Base-by-base conservation (phyloP, 2,329 filamentous ascomycete species). In the Lecanicillium sp. region DNA sequence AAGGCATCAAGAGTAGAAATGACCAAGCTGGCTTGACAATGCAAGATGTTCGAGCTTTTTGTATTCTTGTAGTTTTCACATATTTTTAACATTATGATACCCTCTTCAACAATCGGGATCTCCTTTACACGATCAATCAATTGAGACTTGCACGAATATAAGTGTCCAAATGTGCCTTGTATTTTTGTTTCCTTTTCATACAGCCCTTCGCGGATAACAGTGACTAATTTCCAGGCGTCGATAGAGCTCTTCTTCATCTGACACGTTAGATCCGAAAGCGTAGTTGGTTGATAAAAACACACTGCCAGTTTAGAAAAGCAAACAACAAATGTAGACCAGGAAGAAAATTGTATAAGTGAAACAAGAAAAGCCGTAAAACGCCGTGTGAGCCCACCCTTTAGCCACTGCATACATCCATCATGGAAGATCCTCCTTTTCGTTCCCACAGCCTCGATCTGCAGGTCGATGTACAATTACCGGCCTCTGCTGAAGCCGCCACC, bases 401-500 rank as follows among this genome's bases (percentile, higher is more conserved):
- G 20, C 30, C 40, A 37, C 43, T 33, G 35, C 35, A 20, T 36
- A 47, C 36, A 43, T 43, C 23, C 29, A 43, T 41, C 48, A 43
- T 41, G 39, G 43, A 35, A 27, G 36, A 33, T 38, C 40, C 30
- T 43, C 40, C 35, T 44, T 52, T 40, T 48, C 37, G 24, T 27
- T 46, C 40, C 26, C 24, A 45, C 20, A 17, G 52, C 29, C 33
- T 42, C 29, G 41, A 19, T 20, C 17, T 19, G 14, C 14, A 44
- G 46, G 38, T 48, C 54, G 57, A 41, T 53, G 49, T 20, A 11
- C 27, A 29, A 15, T 49, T 49, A 49, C 47, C 60, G 55, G 37
- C 60, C 60, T 33, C 60, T 53, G 56, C 58, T 61, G 59, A 62
- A 62, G 35, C 59, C 58, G 40, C 59, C 59, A 17, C 59, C 55